Conservation (phyloP, 352 stramenopile species). For the Thalassiosira sp. region DNA sequence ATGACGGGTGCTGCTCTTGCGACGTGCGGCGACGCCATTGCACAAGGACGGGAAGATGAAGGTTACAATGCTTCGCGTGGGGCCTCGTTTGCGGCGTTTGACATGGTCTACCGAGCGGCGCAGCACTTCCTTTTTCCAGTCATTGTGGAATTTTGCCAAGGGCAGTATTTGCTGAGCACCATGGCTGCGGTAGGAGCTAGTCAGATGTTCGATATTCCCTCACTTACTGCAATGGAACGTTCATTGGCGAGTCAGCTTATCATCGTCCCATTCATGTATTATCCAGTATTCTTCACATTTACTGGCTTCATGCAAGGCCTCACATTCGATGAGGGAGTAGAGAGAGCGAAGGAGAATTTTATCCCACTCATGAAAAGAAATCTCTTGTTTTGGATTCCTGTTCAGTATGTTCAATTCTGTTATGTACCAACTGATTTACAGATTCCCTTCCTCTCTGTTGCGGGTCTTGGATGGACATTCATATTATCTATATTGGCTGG, state of each 20-base stretch:
- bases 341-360: constrained; percentile 65
- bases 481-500: constrained; percentile 60
- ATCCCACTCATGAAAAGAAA: constrained; percentile 74
- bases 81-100: constrained; percentile 67
- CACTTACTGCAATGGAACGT: constrained; percentile 60
- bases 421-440: constrained; percentile 67
- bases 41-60: constrained; percentile 46
- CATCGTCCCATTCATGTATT: constrained; percentile 76
- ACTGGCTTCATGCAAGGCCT: constrained; percentile 62
- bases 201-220: constrained; percentile 23
- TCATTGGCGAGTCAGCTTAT: constrained; percentile 65
- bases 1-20: constrained; percentile 60
- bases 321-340: constrained; percentile 30
- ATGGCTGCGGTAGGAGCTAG: constrained; percentile 16
- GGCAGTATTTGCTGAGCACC: constrained; percentile 48
- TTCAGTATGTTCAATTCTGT: constrained; percentile 74
- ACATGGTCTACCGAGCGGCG: constrained; percentile 60
- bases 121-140: constrained; percentile 65
- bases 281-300: constrained; percentile 70
- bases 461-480: constrained; percentile 68
- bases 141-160: constrained; percentile 58
- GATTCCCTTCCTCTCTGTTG: constrained; percentile 68
- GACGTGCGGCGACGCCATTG: constrained; percentile 62
- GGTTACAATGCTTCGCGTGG: constrained; percentile 52
- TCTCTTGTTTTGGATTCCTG: constrained; percentile 75